Conservation (phyloP, 2,329 filamentous ascomycete species). For the Neospermospora avenae region DNA sequence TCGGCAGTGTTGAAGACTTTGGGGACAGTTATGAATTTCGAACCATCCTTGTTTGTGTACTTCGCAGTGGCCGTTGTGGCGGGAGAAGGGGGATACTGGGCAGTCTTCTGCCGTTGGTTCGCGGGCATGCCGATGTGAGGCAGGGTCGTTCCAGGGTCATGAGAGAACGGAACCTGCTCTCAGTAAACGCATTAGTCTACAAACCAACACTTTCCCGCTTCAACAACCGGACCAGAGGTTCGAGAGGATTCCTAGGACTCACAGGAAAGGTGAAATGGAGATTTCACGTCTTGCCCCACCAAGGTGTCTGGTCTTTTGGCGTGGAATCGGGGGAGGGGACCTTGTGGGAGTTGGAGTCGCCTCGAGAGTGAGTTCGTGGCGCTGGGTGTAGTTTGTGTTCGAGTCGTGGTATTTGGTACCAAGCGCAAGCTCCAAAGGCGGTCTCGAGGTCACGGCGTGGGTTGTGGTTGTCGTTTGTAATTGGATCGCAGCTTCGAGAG, state of each 20-base stretch:
- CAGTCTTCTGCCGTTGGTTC: slow-evolving; percentile 50
- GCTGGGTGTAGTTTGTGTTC: slow-evolving; percentile 3
- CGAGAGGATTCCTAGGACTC: slow-evolving; percentile 19
- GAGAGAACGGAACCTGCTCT: slow-evolving; percentile 26
- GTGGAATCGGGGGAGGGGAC: slow-evolving; percentile 3
- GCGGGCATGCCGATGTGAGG: slow-evolving; percentile 45
- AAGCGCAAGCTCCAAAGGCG: background rate
- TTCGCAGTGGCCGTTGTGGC: slow-evolving; percentile 53
- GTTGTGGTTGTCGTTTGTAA: background rate
- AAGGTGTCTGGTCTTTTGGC: slow-evolving; percentile 28
- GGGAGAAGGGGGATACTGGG: slow-evolving; percentile 49
- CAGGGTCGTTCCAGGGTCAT: slow-evolving; percentile 14
- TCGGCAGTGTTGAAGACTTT: slow-evolving; percentile 49
- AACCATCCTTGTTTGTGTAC: slow-evolving; percentile 66
- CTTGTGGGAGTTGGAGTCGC: background rate
- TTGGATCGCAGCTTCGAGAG: background rate
- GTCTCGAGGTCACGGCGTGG: background rate
- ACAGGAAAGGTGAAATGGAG: slow-evolving; percentile 21
- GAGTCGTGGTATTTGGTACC: background rate
- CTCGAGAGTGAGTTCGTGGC: background rate
- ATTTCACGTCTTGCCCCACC: slow-evolving; percentile 31
- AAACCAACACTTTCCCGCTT: background rate
- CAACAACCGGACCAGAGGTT: slow-evolving; percentile 5
- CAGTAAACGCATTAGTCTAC: slow-evolving; percentile 23
- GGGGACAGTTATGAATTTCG: slow-evolving; percentile 65